Evolutionary conservation across 2,329 filamentous ascomycete genomes (phyloP), one percentile per base, ranked within the genome.

Genomic region (Xylariaceae sp.): DNA sequence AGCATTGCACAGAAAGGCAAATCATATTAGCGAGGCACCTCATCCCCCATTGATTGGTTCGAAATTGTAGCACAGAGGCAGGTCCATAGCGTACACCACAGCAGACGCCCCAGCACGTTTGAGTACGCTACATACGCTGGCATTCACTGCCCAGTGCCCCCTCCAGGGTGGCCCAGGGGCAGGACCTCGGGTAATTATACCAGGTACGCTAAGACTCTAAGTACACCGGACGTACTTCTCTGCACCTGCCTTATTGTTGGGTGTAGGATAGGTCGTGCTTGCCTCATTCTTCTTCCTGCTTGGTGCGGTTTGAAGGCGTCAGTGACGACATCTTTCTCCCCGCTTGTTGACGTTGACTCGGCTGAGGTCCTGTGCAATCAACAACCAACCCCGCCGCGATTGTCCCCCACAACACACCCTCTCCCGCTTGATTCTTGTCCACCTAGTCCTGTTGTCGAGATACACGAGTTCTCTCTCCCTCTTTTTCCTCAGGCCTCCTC

Each of bases 391-490:
- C 21, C 41, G 44, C 41, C 32, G 18, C 13, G 37, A 42, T 47
- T 41, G 29, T 13, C 41, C 43, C 44, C 45, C 15, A 13, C 47
- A 46, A 44, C 40, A 41, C 32, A 46, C 45, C 36, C 39, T 40
- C 16, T 18, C 16, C 19, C 34, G 42, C 30, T 39, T 18, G 41
- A 34, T 53, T 34, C 41, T 47, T 49, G 52, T 49, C 50, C 49
- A 26, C 49, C 7, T 51, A 49, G 40, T 44, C 42, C 48, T 48
- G 55, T 53, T 49, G 54, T 57, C 55, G 54, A 53, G 55, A 58
- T 54, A 49, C 60, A 52, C 59, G 51, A 55, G 49, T 62, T 58
- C 49, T 10, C 44, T 55, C 62, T 41, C 49, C 45, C 54, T 61
- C 45, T 60, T 54, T 57, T 48, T 46, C 45, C 40, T 34, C 32